Base-by-base conservation (phyloP, 495 filamentous ascomycete genomes). In the Hypoxylon crocopeplum region DNA sequence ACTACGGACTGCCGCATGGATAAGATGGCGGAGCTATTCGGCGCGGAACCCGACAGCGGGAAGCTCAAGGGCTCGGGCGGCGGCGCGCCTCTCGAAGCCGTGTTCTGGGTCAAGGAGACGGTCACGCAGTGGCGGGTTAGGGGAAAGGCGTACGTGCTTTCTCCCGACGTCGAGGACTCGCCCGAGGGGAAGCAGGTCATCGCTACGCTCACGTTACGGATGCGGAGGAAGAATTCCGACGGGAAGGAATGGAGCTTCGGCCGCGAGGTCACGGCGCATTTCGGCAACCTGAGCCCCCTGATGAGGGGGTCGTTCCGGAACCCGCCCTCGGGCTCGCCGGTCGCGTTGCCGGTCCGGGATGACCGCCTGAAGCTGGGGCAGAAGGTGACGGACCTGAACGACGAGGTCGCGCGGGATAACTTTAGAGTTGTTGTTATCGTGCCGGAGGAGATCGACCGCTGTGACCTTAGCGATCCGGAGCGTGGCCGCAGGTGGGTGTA, bases 1-100 rank as follows among this genome's bases (percentile, higher is more conserved):
- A 97, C 93, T 0, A 96, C 93, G 0, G 94, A 98, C 69, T 80
- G 82, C 7, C 81, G 94, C 8, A 96, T 92, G 90, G 80, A 86
- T 25, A 98, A 98, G 77, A 76, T 86, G 1, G 72, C 71, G 2
- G 87, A 97, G 69, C 61, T 97, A 0, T 80, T 86, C 34, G 75
- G 72, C 32, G 47, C 41, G 0, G 59, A 69, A 40, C 22, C 66
- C 5, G 75, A 77, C 13, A n/a, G 32, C 12, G 56, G 72, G 21
- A 69, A 56, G 22, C 56, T 59, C 13, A 68, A 75, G 36, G 84
- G 79, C 12, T 78, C 78, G 29, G 86, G 85, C 3, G 86, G 86
- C 5, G 90, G 88, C 0, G 86, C 84, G 17, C 79, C 79, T 0
- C 84, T 92, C 11, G 94, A 98, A 72, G 91, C 85, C 8, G 80